Base-by-base conservation (phyloP, 306 rosid genomes). In the Bauhinia variegata region DNA sequence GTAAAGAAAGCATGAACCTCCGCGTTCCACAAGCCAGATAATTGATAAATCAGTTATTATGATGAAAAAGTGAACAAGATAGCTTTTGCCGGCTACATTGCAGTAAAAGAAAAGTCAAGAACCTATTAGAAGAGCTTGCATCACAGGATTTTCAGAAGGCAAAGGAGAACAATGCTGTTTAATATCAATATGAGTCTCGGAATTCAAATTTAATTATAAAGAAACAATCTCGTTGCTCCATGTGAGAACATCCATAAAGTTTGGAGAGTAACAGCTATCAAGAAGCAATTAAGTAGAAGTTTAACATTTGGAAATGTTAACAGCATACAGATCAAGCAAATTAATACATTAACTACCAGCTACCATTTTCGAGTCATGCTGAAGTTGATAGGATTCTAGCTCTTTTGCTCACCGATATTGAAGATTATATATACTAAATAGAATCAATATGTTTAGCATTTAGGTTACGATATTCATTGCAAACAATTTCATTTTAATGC, bases 61-160 rank as follows among this genome's bases (percentile, higher is more conserved):
- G 49, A 10, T 11, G 63, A 9, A 17, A 14, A 15, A 8, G 42
- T 13, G 19, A 41, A 41, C 37, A 12, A 60, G 23, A 42, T 75
- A 75, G 54, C 46, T 34, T 61, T 68, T 68, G 43, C 54, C 36
- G 47, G 66, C 42, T 34, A 44, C 7, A 17, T 61, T 63, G 36
- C 59, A 43, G 65, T 52, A 36, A 64, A 65, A 53, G 39, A 56
- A 48, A 38, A 44, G 33, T 12, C 36, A 4, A 11, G 7, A 60
- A 14, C 62, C 43, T 60, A 41, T 41, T 23, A 19, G 19, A 60
- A 41, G 51, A 19, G 36, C 15, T 38, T 16, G 12, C 14, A 16
- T 42, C 64, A 59, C 33, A 36, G 18, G 16, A 38, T 15, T 11
- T 11, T 39, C 46, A 39, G 31, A 58, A 66, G 49, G 41, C 48